Percentiles rank a stretch among this genome's conserved stretches.
These are phyloP conservation scores for Linanthus parryae DNA, from an alignment of 148 eudicot genomes.

Conservation along the genomic window DNA sequence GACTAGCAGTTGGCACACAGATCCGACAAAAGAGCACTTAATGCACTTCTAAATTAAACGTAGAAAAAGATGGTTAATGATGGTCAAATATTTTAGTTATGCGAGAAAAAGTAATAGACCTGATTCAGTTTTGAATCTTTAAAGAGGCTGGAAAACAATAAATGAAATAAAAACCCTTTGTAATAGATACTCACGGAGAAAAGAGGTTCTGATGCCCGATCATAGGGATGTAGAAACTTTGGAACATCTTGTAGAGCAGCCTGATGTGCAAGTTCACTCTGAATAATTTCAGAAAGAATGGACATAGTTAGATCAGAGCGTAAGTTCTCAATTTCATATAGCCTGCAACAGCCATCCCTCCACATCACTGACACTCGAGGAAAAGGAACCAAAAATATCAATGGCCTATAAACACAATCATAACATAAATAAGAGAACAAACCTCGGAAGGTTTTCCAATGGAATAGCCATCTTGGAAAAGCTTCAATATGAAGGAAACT, in stretches of 20 bases:
- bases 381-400: neutral
- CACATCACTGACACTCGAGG: no score
- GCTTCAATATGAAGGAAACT: constrained; percentile 68
- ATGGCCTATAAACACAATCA: neutral
- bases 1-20: neutral
- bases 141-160: constrained; percentile 1
- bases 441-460: constrained; percentile 78
- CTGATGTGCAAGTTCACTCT: constrained; percentile 41
- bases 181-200: constrained; percentile 55
- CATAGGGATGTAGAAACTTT: constrained; percentile 74
- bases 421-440: constrained; percentile 10
- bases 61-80: neutral
- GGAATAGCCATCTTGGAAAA: constrained; percentile 81
- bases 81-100: neutral
- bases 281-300: constrained; percentile 7
- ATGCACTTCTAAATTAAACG: neutral
- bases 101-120: neutral
- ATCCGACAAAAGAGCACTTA: neutral
- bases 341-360: no score
- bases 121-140: neutral
- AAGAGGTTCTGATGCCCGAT: constrained; percentile 73
- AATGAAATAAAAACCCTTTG: neutral
- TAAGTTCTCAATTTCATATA: no score
- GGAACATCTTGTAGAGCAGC: constrained; percentile 48
- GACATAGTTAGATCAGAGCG: constrained; percentile 1